Percentiles rank a stretch among this genome's conserved stretches.
phyloP scores from a whole-genome alignment of 495 filamentous ascomycete species.

The Aspergillus leporis region DNA sequence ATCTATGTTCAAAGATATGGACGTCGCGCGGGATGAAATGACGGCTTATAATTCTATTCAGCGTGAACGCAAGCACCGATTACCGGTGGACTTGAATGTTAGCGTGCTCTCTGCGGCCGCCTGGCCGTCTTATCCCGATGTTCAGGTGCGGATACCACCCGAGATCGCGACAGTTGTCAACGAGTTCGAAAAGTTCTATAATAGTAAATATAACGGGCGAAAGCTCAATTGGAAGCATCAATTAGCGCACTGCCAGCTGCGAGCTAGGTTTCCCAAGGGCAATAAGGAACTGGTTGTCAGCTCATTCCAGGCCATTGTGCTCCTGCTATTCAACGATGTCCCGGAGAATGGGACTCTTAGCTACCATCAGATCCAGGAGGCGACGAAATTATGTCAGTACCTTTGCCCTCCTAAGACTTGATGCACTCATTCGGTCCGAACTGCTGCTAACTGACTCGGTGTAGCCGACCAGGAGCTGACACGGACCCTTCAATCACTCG shows the following conservation, averaged over 20 bases:
- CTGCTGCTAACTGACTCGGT: constrained; percentile 23
- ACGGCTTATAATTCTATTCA: constrained; percentile 64
- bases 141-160: constrained; percentile 72
- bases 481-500: constrained; percentile 90
- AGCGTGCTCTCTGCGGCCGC: constrained; percentile 82
- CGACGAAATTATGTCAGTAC: constrained; percentile 64
- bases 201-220: constrained; percentile 80
- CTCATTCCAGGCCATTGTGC: constrained; percentile 86
- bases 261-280: constrained; percentile 73
- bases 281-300: constrained; percentile 84
- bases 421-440: neutral
- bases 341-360: constrained; percentile 54
- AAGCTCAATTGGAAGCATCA: constrained; percentile 90
- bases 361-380: constrained; percentile 68
- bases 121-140: constrained; percentile 90
- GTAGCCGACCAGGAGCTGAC: constrained; percentile 73
- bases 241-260: constrained; percentile 81
- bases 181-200: constrained; percentile 79
- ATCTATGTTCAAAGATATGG: constrained; percentile 98
- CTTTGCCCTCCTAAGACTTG: constrained; percentile 13
- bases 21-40: constrained; percentile 85
- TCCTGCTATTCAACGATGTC: constrained; percentile 87
- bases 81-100: constrained; percentile 76
- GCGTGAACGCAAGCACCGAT: constrained; percentile 48
- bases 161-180: constrained; percentile 66